phyloP scores from a whole-genome alignment of 805 yeast genomes.

The Torulaspora indica region DNA sequence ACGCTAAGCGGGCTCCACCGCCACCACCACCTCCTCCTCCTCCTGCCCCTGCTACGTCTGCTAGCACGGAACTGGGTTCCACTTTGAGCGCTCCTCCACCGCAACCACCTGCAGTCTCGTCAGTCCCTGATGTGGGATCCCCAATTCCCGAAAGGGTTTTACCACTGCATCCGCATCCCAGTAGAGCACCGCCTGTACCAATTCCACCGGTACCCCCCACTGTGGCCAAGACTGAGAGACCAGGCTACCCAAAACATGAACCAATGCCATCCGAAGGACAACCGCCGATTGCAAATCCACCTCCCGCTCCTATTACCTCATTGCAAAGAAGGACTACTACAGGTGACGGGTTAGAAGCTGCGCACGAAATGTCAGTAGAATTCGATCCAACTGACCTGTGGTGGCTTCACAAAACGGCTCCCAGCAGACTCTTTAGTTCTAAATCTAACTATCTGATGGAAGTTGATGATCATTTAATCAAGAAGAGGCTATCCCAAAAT shows the following conservation, averaged over 20 bases:
- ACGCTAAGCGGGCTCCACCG: background rate
- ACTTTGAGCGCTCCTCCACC: conserved; percentile 1
- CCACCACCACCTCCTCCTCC: conserved; percentile 14
- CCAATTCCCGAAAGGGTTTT: background rate
- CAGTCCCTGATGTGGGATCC: conserved; percentile 5
- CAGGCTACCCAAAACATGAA: conserved; percentile 12
- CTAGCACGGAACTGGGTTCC: background rate
- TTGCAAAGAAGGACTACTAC: conserved; percentile 16
- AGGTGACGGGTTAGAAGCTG: conserved; percentile 11
- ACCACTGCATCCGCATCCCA: conserved; percentile 7
- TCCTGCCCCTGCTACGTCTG: conserved; percentile 4
- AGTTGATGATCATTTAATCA: conserved; percentile 52
- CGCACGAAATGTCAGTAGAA: conserved; percentile 7
- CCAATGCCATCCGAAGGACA: background rate
- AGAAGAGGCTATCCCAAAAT: conserved; percentile 53
- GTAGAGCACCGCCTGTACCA: conserved; percentile 11
- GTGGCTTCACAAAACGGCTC: conserved; percentile 64
- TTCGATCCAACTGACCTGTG: conserved; percentile 43
- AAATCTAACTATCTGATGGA: conserved; percentile 46
- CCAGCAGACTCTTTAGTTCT: conserved; percentile 37
- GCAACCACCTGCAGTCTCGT: conserved; percentile 5
- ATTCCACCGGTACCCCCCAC: conserved; percentile 23
- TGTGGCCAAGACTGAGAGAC: conserved; percentile 8
- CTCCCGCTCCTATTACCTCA: background rate
- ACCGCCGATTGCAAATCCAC: background rate